These are phyloP conservation scores for Wickerhamomyces hampshirensis DNA, from an alignment of 805 yeast genomes.

Conservation along the genomic window DNA sequence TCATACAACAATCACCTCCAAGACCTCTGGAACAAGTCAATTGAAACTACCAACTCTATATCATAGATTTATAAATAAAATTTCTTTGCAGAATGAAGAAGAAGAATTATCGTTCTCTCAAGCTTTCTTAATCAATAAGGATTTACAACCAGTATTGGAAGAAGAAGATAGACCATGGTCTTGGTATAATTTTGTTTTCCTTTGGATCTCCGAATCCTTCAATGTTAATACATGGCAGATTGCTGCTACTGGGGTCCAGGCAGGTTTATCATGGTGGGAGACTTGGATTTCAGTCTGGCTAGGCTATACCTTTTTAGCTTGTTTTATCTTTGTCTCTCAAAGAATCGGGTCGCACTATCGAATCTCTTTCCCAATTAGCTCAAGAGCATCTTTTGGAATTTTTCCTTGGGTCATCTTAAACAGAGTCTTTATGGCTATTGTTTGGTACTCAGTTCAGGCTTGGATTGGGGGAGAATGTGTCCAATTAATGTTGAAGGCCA, in stretches of 20 bases:
- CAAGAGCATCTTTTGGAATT: conserved; percentile 80
- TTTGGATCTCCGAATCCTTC: conserved; percentile 89
- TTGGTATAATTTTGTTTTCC: conserved; percentile 74
- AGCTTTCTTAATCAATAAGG: conserved; percentile 66
- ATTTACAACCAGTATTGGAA: conserved; percentile 71
- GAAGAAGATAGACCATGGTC: conserved; percentile 73
- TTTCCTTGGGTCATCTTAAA: conserved; percentile 90
- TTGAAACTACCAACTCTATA: neutral
- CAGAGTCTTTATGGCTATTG: conserved; percentile 80
- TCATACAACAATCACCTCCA: neutral
- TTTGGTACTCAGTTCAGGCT: conserved; percentile 87
- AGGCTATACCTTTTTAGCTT: conserved; percentile 68
- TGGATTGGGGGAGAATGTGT: conserved; percentile 85
- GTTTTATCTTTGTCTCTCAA: conserved; percentile 66
- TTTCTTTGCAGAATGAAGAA: conserved; percentile 9
- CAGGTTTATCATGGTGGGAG: conserved; percentile 87
- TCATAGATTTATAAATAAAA: neutral
- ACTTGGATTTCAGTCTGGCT: conserved; percentile 87
- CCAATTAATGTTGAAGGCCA: conserved; percentile 67
- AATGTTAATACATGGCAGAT: conserved; percentile 90
- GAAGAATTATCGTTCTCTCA: conserved; percentile 47
- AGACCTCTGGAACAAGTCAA: neutral
- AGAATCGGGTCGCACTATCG: conserved; percentile 80
- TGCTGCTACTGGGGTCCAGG: conserved; percentile 77
- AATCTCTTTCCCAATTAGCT: conserved; percentile 77